These are phyloP conservation scores for Aspergillus sojae DNA, from an alignment of 2,329 filamentous ascomycete species.

Conservation along the genomic window DNA sequence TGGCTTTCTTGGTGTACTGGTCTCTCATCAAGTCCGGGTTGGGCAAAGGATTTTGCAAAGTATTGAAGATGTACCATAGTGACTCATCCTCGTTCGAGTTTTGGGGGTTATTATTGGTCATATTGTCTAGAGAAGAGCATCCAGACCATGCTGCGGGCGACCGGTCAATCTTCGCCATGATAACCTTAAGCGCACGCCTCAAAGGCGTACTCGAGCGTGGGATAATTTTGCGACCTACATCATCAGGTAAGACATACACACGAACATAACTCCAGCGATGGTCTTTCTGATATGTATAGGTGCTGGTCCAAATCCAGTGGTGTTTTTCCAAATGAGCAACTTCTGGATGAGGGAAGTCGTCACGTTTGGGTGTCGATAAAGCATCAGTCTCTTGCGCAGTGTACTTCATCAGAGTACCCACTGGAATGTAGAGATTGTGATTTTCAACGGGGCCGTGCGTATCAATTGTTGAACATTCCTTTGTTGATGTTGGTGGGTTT, in stretches of 20 bases:
- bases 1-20: slow-evolving; percentile 36
- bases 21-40: slow-evolving; percentile 33
- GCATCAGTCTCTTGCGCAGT: not conserved
- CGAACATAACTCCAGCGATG: slow-evolving; percentile 28
- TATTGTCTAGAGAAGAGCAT: slow-evolving; percentile 14
- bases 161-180: slow-evolving; percentile 45
- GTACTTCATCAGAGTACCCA: slow-evolving; percentile 33
- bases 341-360: slow-evolving; percentile 24
- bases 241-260: slow-evolving; percentile 46
- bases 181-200: slow-evolving; percentile 38
- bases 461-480: not conserved
- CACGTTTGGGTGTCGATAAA: not conserved
- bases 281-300: slow-evolving; percentile 19
- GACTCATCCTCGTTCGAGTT: slow-evolving; percentile 43
- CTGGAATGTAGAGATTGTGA: slow-evolving; percentile 30
- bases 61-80: slow-evolving; percentile 55
- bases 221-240: slow-evolving; percentile 37
- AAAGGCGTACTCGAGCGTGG: slow-evolving; percentile 37
- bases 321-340: slow-evolving; percentile 33
- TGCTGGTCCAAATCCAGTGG: slow-evolving; percentile 39
- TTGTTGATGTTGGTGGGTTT: not conserved
- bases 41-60: slow-evolving; percentile 44
- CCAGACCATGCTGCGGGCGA: slow-evolving; percentile 45
- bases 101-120: slow-evolving; percentile 11
- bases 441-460: slow-evolving; percentile 13